Evolutionary conservation across 148 eudicot species (phyloP).

Genomic region (Amaranthus palmeri): DNA sequence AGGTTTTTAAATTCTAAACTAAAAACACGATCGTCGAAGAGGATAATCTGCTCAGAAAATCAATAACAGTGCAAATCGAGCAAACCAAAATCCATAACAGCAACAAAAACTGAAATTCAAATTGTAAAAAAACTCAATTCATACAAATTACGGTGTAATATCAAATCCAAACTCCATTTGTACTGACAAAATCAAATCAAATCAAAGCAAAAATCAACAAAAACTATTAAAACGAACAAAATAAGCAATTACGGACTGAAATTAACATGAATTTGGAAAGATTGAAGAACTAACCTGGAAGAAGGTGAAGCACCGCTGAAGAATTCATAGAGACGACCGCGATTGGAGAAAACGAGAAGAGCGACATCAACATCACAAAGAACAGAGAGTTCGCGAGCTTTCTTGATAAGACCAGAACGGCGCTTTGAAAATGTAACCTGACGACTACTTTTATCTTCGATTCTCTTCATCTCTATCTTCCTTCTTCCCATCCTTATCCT

Average conservation of each 20-base stretch:
- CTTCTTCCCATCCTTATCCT: constrained; percentile 29
- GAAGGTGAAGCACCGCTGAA: constrained; percentile 18
- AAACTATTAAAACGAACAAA: not conserved
- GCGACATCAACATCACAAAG: constrained; percentile 50
- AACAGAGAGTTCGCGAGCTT: constrained; percentile 38
- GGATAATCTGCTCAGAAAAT: too few relatives aligned
- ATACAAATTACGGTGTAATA: too few relatives aligned
- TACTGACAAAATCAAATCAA: too few relatives aligned
- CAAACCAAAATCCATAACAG: too few relatives aligned
- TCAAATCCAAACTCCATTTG: too few relatives aligned
- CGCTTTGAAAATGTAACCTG: constrained; percentile 54
- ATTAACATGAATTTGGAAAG: too few relatives aligned
- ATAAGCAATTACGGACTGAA: too few relatives aligned
- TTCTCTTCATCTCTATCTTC: constrained; percentile 51
- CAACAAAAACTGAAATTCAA: not conserved
- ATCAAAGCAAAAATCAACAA: not conserved
- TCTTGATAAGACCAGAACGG: constrained; percentile 41
- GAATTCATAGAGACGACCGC: constrained; percentile 42
- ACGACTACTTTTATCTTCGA: constrained; percentile 43
- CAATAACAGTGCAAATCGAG: too few relatives aligned
- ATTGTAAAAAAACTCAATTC: not conserved
- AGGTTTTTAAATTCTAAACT: too few relatives aligned
- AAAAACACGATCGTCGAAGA: too few relatives aligned
- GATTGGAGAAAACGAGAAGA: constrained; percentile 37
- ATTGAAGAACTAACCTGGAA: constrained; percentile 6